These are phyloP conservation scores for Silene vulgaris DNA, from an alignment of 179 eudicot genomes.

Conservation along the genomic window DNA sequence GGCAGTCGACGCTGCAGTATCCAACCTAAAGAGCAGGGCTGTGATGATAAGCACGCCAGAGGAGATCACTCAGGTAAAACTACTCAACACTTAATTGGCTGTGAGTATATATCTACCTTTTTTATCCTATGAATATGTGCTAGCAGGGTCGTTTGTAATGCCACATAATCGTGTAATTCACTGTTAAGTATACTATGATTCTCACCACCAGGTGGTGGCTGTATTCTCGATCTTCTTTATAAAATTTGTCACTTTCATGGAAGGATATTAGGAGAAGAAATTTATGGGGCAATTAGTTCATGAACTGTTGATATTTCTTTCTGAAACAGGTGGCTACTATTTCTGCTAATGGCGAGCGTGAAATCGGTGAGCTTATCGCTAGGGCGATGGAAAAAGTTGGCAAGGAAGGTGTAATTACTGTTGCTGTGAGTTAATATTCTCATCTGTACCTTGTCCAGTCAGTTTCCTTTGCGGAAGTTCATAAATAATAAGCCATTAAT, in stretches of 20 bases:
- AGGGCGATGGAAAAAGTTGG: conserved; percentile 98
- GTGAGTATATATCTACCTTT: not conserved
- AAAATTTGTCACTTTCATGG: too few species aligned
- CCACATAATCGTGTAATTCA: not conserved
- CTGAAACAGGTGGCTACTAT: conserved; percentile 75
- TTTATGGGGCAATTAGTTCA: not conserved
- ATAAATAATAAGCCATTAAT: not conserved
- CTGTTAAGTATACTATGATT: not conserved
- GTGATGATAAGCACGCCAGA: conserved; percentile 91
- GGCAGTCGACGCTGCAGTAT: conserved; percentile 83
- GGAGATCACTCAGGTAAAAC: conserved; percentile 80
- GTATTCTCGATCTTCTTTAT: too few species aligned
- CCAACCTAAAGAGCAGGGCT: conserved; percentile 69
- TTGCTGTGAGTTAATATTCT: conserved; percentile 54
- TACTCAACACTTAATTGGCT: not conserved
- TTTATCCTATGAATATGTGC: not conserved
- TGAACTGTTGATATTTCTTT: not conserved
- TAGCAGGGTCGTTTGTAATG: not conserved
- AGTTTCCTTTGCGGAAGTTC: conserved; percentile 10
- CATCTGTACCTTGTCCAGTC: conserved; percentile 13
- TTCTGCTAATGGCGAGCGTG: conserved; percentile 89
- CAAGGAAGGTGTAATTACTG: conserved; percentile 87
- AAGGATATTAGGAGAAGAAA: not conserved
- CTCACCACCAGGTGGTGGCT: not conserved
- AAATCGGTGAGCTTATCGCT: conserved; percentile 87